Conservation (phyloP, 768 basidiomycete genomes). For the Gloeostereum incarnatum region DNA sequence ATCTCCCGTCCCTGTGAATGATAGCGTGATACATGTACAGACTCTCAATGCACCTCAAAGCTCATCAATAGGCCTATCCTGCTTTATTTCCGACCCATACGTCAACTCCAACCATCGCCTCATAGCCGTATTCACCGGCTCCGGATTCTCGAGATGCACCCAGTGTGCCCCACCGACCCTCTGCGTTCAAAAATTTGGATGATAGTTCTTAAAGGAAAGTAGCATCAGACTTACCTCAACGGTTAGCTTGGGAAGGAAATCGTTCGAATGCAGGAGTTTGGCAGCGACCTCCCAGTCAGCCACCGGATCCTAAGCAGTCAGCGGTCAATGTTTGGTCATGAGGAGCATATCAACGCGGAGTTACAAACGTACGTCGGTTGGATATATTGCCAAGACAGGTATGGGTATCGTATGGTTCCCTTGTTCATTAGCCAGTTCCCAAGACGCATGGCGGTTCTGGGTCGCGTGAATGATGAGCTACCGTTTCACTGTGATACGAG, state of each 20-base stretch:
- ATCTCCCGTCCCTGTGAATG: no score
- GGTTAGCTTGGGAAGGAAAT: slow-evolving; percentile 27
- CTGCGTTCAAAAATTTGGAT: slow-evolving; percentile 18
- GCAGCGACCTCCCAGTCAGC: slow-evolving; percentile 29
- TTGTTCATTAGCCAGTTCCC: slow-evolving; percentile 29
- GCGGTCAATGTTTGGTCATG: background rate
- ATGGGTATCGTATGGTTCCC: slow-evolving; percentile 35
- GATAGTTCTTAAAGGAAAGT: background rate
- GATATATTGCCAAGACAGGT: slow-evolving; percentile 33
- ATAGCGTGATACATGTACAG: no score
- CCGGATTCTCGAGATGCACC: slow-evolving; percentile 55
- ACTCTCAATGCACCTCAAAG: no score
- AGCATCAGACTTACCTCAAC: slow-evolving; percentile 20
- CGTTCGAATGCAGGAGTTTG: slow-evolving; percentile 23
- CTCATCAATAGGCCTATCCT: no score
- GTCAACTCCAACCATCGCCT: slow-evolving; percentile 45
- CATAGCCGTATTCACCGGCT: slow-evolving; percentile 39
- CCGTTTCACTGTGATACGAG: background rate
- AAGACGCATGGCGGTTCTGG: slow-evolving; percentile 32
- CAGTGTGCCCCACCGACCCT: slow-evolving; percentile 52
- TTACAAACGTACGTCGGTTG: slow-evolving; percentile 22
- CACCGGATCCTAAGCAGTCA: slow-evolving; percentile 32
- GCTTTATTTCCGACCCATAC: no score
- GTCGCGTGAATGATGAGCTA: background rate
- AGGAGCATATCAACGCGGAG: background rate